Conservation (phyloP, 108 stramenopile genomes). For the Stephanodiscus triporus region DNA sequence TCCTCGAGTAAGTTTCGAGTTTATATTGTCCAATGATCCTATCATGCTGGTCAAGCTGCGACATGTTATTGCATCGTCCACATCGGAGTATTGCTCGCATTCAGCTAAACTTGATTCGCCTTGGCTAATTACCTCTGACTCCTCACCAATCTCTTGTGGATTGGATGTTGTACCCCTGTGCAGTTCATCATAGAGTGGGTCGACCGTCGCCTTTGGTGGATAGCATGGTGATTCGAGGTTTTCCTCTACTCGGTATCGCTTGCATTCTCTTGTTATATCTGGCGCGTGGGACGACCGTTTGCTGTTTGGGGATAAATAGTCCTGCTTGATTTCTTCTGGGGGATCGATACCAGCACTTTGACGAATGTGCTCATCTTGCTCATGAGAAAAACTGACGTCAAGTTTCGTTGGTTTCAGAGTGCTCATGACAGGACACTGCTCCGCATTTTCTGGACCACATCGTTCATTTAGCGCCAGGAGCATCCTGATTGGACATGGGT, state of each 20-base stretch:
- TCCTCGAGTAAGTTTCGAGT: constrained; percentile 4
- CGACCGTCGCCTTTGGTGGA: neutral
- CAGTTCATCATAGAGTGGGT: neutral
- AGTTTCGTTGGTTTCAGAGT: constrained; percentile 16
- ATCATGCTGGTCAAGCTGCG: constrained; percentile 23
- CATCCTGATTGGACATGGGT: neutral
- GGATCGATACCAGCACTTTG: constrained; percentile 33
- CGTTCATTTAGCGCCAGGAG: neutral
- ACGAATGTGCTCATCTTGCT: neutral
- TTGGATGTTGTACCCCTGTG: neutral
- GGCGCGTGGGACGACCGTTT: neutral
- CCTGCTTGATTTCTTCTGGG: constrained; percentile 22
- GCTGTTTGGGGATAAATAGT: neutral
- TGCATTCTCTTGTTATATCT: neutral
- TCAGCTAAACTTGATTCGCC: neutral
- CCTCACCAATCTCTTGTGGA: neutral
- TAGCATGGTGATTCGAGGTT: neutral
- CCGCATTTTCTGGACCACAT: neutral
- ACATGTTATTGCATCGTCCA: neutral
- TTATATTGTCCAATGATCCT: constrained; percentile 15
- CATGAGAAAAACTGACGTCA: constrained; percentile 20
- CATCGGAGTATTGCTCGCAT: neutral
- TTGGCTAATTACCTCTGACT: neutral
- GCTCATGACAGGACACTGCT: constrained; percentile 2
- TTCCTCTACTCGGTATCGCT: constrained; percentile 1